A percentile compares a stretch with the other conserved stretches of the same genome.
Evolutionary conservation across 495 filamentous ascomycete species (phyloP).

Genomic region (Neurospora intermedia): DNA sequence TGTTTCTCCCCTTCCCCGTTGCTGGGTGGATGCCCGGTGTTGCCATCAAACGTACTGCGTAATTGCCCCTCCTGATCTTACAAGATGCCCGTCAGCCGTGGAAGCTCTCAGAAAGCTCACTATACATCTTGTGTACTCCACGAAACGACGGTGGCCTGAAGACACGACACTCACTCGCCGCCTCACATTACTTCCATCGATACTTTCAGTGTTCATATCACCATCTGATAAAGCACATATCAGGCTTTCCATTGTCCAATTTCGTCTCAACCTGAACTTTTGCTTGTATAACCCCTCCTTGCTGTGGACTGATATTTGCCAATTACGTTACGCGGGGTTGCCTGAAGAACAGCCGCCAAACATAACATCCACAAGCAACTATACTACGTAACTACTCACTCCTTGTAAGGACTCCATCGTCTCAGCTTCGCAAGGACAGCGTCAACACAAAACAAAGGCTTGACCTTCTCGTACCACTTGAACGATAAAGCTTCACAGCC

Average conservation of each 20-base stretch:
- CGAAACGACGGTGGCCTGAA: background rate
- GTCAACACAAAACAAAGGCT: background rate
- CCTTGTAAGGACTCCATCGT: background rate
- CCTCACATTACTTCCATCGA: background rate
- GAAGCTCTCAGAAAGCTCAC: constrained; percentile 7
- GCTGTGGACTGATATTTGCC: background rate
- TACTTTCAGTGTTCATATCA: background rate
- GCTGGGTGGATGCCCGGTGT: background rate
- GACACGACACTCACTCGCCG: background rate
- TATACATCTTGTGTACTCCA: background rate
- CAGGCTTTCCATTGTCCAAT: background rate
- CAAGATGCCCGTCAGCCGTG: constrained; percentile 1
- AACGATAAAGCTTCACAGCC: background rate
- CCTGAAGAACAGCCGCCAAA: background rate
- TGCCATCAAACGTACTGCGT: background rate
- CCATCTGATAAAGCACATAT: background rate
- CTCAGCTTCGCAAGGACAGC: background rate
- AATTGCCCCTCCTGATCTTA: constrained; percentile 10
- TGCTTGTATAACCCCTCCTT: background rate
- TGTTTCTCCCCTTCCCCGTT: background rate
- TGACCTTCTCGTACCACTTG: background rate
- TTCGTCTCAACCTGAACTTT: background rate
- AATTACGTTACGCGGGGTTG: background rate
- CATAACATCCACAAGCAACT: background rate
- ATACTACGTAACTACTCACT: background rate